Conservation (phyloP, 306 rosid species). For the Trifolium pratense region DNA sequence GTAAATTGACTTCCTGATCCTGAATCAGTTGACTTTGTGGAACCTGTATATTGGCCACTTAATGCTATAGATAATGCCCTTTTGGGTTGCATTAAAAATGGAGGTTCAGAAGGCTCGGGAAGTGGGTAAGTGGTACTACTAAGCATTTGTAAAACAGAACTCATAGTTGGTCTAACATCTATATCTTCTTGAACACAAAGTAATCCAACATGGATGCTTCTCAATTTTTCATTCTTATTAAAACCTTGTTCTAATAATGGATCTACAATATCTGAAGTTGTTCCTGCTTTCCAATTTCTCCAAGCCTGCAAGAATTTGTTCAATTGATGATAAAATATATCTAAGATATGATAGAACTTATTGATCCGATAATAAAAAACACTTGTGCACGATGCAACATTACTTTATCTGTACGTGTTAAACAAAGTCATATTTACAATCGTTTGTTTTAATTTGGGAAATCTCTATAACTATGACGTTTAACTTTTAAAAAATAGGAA, state of each 20-base stretch:
- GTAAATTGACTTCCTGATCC: constrained; percentile 2
- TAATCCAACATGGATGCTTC: constrained; percentile 68
- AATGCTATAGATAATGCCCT: neutral
- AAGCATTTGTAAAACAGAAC: constrained; percentile 50
- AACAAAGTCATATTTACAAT: neutral
- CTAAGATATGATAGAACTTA: too few species aligned
- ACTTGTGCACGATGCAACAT: too few species aligned
- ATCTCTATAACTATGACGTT: neutral
- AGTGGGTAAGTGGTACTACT: constrained; percentile 46
- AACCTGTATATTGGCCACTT: constrained; percentile 2
- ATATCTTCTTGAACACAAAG: constrained; percentile 59
- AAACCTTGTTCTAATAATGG: constrained; percentile 19
- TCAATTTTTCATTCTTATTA: constrained; percentile 40
- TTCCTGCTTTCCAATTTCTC: constrained; percentile 61
- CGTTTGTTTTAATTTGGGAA: neutral
- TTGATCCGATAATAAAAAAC: too few species aligned
- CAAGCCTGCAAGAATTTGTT: constrained; percentile 51
- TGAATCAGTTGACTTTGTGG: constrained; percentile 30
- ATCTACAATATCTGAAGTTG: constrained; percentile 45
- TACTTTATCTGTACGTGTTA: too few species aligned
- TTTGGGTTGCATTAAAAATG: constrained; percentile 33
- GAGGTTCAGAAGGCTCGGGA: constrained; percentile 45
- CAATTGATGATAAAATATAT: neutral
- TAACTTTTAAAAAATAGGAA: too few species aligned
- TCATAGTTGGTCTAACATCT: constrained; percentile 57